Conservation (phyloP, 148 eudicot species). For the Vaccinium myrtillus region DNA sequence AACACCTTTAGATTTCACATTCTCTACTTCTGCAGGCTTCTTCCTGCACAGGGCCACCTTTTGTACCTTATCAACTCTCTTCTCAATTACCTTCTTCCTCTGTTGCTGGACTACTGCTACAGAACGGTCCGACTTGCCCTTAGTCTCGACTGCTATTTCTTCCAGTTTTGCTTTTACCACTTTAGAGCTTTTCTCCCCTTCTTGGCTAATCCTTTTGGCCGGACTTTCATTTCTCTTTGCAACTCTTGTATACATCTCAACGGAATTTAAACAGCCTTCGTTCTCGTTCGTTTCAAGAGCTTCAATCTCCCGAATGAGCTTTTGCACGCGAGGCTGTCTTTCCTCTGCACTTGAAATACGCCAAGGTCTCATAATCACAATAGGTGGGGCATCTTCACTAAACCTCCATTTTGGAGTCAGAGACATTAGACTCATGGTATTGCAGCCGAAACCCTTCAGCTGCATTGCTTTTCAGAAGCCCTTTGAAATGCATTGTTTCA, state of each 20-base stretch:
- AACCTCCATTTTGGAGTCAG: constrained; percentile 5
- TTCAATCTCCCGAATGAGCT: constrained; percentile 17
- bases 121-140: constrained; percentile 31
- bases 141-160: constrained; percentile 18
- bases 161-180: constrained; percentile 16
- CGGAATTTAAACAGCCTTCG: constrained; percentile 18
- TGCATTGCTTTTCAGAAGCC: constrained; percentile 37
- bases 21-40: constrained; percentile 35
- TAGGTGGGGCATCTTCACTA: constrained; percentile 46
- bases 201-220: constrained; percentile 12
- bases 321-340: constrained; percentile 24
- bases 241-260: constrained; percentile 28
- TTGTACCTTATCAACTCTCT: constrained; percentile 27
- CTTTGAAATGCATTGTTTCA: constrained; percentile 51
- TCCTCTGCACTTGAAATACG: constrained; percentile 20
- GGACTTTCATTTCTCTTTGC: constrained; percentile 18
- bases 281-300: constrained; percentile 3
- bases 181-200: constrained; percentile 17
- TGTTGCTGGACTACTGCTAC: constrained; percentile 25
- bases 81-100: constrained; percentile 34
- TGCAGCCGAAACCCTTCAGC: constrained; percentile 12
- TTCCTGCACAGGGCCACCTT: constrained; percentile 29
- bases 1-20: constrained; percentile 23
- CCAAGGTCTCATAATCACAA: constrained; percentile 64
- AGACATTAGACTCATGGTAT: constrained; percentile 20